Base-by-base conservation (phyloP, 2,329 filamentous ascomycete species). In the Colletotrichum filicis region DNA sequence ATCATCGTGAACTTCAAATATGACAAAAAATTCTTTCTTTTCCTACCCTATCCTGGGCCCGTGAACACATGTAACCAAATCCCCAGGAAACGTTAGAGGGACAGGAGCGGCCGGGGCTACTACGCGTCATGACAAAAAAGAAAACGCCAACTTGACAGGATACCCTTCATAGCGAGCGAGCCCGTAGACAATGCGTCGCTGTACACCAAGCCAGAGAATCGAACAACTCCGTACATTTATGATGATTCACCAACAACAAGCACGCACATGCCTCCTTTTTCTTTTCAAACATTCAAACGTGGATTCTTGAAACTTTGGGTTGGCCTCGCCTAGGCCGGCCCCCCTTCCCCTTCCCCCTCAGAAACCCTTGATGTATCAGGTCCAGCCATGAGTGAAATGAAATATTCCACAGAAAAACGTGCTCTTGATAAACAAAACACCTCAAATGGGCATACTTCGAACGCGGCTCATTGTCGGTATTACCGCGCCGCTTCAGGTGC, bases 201-300 rank as follows among this genome's bases (percentile, higher is more conserved):
- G 49, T 30, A 67, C 68, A 71, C 71, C 67, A 68, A 72, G 58
- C 71, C 66, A 73, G 53, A 74, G 69, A 74, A 75, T 66, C 64
- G 59, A 74, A 73, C 65, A 70, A 74, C 74, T 68, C 74, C 74
- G 35, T 67, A 66, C 73, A 74, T 69, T 67, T n/a, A 49, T 49
- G 42, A 75, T 73, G 66, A 71, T 52, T 66, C 73, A 55, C 66
- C 11, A 73, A 49, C 42, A 49, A 49, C 14, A 72, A 61, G 12
- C 46, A 53, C 46, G 53, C 61, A 35, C 35, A 53, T 70, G 57
- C 62, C 67, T 46, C 62, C 68, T 46, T 58, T 62, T 71, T 42
- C 37, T 52, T 72, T 35, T 46, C 49, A 35, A 66, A 69, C 22
- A 35, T 67, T 57, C 42, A 49, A 46, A 57, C 67, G 14, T 42